These are phyloP conservation scores for Hamigera avellanea DNA, from an alignment of 495 filamentous ascomycete genomes.

Conservation along the genomic window DNA sequence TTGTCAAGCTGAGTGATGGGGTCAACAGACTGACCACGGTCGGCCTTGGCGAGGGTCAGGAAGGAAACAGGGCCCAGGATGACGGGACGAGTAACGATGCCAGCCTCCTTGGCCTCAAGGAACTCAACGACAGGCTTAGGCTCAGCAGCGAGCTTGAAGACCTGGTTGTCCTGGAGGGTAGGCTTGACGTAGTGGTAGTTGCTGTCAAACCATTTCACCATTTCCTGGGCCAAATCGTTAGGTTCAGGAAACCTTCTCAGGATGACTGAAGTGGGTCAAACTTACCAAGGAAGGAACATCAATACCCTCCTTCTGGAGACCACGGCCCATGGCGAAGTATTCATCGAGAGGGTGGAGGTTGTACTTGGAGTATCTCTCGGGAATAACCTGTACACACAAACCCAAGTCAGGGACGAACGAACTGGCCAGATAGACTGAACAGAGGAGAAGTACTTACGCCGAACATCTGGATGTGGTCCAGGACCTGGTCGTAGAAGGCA, in stretches of 20 bases:
- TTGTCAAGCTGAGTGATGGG: conserved; percentile 87
- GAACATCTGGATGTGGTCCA: conserved; percentile 98
- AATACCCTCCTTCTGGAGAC: conserved; percentile 80
- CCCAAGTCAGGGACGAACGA: not conserved
- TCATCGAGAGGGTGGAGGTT: conserved; percentile 80
- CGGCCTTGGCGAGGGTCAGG: conserved; percentile 90
- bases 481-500: conserved; percentile 95
- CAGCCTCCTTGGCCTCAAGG: conserved; percentile 93
- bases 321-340: conserved; percentile 99
- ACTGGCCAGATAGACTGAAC: not conserved
- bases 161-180: conserved; percentile 89
- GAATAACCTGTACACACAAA: conserved; percentile 49
- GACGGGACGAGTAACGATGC: conserved; percentile 85
- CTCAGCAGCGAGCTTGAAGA: conserved; percentile 73
- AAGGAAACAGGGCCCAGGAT: conserved; percentile 93
- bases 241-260: not conserved
- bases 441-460: conserved; percentile 47
- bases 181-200: conserved; percentile 99
- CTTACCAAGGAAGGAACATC: conserved; percentile 77
- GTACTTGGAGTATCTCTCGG: conserved; percentile 80
- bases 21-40: conserved; percentile 81
- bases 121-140: conserved; percentile 93
- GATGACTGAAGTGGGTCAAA: conserved; percentile 3
- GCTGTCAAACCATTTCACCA: conserved; percentile 99
- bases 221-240: conserved; percentile 46